phyloP scores from a whole-genome alignment of 2,329 filamentous ascomycete species.

The Penicillium sp. region DNA sequence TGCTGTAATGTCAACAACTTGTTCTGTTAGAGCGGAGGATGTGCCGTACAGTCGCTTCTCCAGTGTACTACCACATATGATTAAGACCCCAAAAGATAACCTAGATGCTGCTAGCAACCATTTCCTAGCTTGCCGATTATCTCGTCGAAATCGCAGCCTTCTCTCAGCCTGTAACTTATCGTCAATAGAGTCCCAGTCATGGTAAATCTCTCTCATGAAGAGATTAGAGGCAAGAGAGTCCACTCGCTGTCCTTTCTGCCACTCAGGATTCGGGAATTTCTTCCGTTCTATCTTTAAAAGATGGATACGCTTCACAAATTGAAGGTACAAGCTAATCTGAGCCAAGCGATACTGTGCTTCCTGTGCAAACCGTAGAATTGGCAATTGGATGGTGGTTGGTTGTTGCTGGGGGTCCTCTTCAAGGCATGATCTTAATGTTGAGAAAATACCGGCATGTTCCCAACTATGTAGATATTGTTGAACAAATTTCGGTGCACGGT shows the following conservation, averaged over 20 bases:
- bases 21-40: not conserved
- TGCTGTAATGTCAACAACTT: not conserved
- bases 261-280: not conserved
- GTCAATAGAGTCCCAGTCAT: constrained; percentile 1
- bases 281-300: constrained; percentile 3
- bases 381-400: not conserved
- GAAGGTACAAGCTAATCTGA: constrained; percentile 1
- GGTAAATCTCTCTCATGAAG: not conserved
- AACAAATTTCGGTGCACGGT: not conserved
- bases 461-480: not conserved
- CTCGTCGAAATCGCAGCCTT: not conserved
- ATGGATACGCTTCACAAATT: constrained; percentile 4
- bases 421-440: not conserved
- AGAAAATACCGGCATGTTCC: constrained; percentile 1
- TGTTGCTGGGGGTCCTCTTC: not conserved
- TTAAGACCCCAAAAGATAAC: constrained; percentile 3
- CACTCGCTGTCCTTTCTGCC: not conserved
- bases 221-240: constrained; percentile 1
- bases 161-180: constrained; percentile 1
- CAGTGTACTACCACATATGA: constrained; percentile 1
- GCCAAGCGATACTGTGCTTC: not conserved
- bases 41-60: constrained; percentile 3
- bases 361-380: not conserved
- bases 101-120: constrained; percentile 7
- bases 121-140: constrained; percentile 6